These are phyloP conservation scores for Nasturtium officinale DNA, from an alignment of 345 rosid species.

Conservation along the genomic window DNA sequence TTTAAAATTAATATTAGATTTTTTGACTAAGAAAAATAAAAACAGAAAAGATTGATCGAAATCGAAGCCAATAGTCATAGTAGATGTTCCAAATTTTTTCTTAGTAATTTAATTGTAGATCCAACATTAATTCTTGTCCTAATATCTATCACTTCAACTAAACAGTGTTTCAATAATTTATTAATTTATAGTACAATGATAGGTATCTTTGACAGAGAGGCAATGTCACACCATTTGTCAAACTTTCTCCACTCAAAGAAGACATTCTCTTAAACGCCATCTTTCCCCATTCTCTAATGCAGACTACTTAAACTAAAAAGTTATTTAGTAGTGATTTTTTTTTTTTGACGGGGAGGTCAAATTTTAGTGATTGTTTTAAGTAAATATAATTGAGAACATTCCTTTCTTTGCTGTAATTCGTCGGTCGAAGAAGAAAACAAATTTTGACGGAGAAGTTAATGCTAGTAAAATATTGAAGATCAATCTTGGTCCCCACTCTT, in stretches of 20 bases:
- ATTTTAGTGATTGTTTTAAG: neutral
- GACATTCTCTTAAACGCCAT: slow-evolving; percentile 12
- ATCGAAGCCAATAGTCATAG: neutral
- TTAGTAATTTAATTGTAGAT: neutral
- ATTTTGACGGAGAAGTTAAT: slow-evolving; percentile 3
- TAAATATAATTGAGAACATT: neutral
- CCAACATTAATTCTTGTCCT: slow-evolving; percentile 10
- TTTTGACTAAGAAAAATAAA: no score
- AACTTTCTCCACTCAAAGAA: slow-evolving; percentile 35
- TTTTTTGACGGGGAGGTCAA: neutral
- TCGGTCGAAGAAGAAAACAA: slow-evolving; percentile 34
- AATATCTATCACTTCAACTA: neutral
- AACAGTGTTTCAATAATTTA: slow-evolving; percentile 12
- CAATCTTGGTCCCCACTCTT: slow-evolving; percentile 25
- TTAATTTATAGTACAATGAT: slow-evolving; percentile 23
- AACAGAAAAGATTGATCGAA: neutral
- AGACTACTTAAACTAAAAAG: slow-evolving; percentile 8
- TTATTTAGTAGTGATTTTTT: neutral
- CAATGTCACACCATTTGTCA: slow-evolving; percentile 32
- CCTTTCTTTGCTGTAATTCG: slow-evolving; percentile 1
- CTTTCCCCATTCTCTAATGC: slow-evolving; percentile 13
- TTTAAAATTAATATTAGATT: no score
- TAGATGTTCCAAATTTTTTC: neutral
- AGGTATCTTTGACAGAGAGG: slow-evolving; percentile 33
- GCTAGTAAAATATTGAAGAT: slow-evolving; percentile 1